These are phyloP conservation scores for Podospora pseudopauciseta DNA, from an alignment of 495 filamentous ascomycete genomes.

Conservation along the genomic window DNA sequence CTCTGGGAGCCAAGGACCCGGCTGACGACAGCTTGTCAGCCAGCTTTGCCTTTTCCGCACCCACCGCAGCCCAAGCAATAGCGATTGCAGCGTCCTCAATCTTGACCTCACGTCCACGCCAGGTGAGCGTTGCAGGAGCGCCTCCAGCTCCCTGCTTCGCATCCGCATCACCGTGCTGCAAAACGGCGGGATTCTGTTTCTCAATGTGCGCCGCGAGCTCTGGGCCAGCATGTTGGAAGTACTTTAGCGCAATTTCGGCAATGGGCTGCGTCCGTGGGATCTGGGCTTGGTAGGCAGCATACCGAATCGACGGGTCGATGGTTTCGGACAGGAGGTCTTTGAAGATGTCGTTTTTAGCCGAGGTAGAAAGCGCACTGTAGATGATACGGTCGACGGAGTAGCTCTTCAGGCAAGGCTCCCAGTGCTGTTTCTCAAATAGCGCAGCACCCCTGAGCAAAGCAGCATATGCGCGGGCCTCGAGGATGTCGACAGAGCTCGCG, in stretches of 20 bases:
- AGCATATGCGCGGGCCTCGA: conserved; percentile 85
- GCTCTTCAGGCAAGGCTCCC: conserved; percentile 70
- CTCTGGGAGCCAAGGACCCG: conserved; percentile 51
- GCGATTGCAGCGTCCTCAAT: conserved; percentile 94
- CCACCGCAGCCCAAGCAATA: conserved; percentile 56
- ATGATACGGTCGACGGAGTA: conserved; percentile 78
- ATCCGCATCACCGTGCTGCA: conserved; percentile 61
- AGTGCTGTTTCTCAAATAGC: conserved; percentile 80
- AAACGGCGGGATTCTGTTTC: conserved; percentile 64
- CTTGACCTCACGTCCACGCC: conserved; percentile 82
- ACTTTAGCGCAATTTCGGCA: conserved; percentile 67
- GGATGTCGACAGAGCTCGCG: conserved; percentile 64
- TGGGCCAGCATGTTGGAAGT: conserved; percentile 62
- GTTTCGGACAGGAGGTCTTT: conserved; percentile 79
- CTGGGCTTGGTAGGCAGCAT: conserved; percentile 87
- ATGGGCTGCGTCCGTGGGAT: conserved; percentile 79
- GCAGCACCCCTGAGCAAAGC: conserved; percentile 69
- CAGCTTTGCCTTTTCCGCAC: conserved; percentile 51
- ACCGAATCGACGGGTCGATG: conserved; percentile 89
- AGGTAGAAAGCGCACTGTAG: conserved; percentile 63
- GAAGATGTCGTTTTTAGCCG: conserved; percentile 67
- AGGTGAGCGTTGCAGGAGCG: conserved; percentile 73
- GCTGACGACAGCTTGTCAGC: conserved; percentile 61
- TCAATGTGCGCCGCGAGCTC: conserved; percentile 63
- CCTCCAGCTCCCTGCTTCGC: conserved; percentile 55